A percentile compares a stretch with the other conserved stretches of the same genome.
phyloP scores from a whole-genome alignment of 306 rosid genomes.

The Fragaria iinumae region DNA sequence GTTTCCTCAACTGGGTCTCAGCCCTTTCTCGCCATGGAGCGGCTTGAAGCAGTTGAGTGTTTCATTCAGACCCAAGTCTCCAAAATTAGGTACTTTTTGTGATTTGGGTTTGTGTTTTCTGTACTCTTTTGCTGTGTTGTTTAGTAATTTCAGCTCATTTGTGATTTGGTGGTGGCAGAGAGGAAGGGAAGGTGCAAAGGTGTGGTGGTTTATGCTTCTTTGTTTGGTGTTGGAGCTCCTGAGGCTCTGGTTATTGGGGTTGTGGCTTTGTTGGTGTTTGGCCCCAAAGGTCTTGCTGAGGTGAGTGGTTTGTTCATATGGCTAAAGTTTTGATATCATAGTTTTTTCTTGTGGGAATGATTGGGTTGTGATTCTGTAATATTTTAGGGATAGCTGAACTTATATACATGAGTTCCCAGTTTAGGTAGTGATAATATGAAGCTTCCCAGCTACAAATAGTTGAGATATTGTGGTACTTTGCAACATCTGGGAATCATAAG shows the following conservation, averaged over 20 bases:
- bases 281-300: constrained; percentile 99
- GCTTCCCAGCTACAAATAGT: not conserved
- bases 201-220: constrained; percentile 76
- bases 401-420: constrained; percentile 4
- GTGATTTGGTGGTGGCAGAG: constrained; percentile 43
- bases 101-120: not conserved
- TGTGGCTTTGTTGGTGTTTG: constrained; percentile 96
- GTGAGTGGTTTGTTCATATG: constrained; percentile 42
- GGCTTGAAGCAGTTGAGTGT: constrained; percentile 78
- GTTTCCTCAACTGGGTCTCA: constrained; percentile 48
- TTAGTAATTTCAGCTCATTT: constrained; percentile 10
- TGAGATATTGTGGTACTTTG: not conserved
- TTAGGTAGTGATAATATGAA: not conserved
- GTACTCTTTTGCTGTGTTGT: constrained; percentile 5
- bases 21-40: constrained; percentile 69
- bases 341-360: not conserved
- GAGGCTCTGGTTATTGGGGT: constrained; percentile 98
- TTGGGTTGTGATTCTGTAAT: not conserved
- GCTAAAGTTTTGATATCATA: not conserved
- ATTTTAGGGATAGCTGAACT: not conserved
- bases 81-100: constrained; percentile 38
- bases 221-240: constrained; percentile 99
- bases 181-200: constrained; percentile 59
- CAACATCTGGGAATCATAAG: not conserved
- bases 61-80: constrained; percentile 42